A percentile compares a stretch with the other conserved stretches of the same genome.
phyloP scores from a whole-genome alignment of 1,139 yeast species.

The Yamadazyma friedrichii region DNA sequence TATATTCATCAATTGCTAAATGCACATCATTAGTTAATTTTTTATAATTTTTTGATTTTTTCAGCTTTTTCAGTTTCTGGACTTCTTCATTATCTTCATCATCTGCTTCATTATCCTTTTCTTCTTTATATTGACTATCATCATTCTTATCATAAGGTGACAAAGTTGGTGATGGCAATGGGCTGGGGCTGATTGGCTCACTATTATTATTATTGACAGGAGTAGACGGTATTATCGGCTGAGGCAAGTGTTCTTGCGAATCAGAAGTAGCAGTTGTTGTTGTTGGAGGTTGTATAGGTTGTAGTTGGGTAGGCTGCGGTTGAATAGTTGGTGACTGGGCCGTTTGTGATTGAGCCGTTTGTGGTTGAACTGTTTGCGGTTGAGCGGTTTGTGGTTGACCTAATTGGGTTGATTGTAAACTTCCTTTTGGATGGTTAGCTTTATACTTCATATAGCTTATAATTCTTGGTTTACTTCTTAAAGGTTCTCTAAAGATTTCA shows the following conservation, averaged over 20 bases:
- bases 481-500: constrained; percentile 77
- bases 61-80: constrained; percentile 13
- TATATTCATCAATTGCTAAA: constrained; percentile 70
- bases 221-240: no score
- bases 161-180: constrained; percentile 9
- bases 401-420: background rate
- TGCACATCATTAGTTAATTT: constrained; percentile 59
- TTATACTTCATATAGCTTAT: constrained; percentile 61
- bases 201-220: background rate
- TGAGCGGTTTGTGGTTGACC: background rate
- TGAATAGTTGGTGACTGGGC: background rate
- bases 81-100: constrained; percentile 6
- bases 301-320: background rate
- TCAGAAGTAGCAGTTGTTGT: no score
- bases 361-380: no score
- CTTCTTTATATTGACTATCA: constrained; percentile 4
- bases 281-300: no score
- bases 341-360: background rate
- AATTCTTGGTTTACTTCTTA: constrained; percentile 58
- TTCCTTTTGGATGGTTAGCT: constrained; percentile 40
- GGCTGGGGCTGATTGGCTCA: constrained; percentile 1
- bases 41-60: constrained; percentile 36
- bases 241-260: no score
- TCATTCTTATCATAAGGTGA: constrained; percentile 2
- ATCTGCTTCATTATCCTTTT: constrained; percentile 9